Evolutionary conservation across 352 stramenopile genomes (phyloP), one percentile per base, ranked within the genome.

Genomic region (Pythium dissotocum): DNA sequence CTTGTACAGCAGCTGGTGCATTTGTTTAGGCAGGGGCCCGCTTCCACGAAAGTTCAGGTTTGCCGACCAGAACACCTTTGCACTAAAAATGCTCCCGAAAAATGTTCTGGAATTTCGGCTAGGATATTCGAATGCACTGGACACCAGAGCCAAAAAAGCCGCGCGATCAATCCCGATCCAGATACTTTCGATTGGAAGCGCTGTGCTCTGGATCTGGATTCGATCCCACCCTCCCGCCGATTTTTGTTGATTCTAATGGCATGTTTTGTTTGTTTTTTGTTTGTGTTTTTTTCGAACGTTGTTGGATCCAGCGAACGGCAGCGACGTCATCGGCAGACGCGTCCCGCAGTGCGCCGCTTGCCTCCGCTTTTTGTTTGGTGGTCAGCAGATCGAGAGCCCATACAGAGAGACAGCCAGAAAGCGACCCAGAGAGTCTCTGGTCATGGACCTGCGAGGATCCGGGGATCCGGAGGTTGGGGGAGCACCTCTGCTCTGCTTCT

Each of bases 41-140:
- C 28, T 72, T 72, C 66, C 60, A 55, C 46, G 61, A 72, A 72
- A 58, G 49, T 67, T 67, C 65, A 71, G 42, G 42, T 49, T 49
- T 4, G 10, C 42, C 1, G 46, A 24, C 42, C 42, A 36, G 53
- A 49, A 49, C 53, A 16, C 44, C 24, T 49, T 49, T 49, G 42
- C 42, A 26, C 42, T 28, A 49, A 49, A 49, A 49, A 49, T 49
- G 42, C 14, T 24, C 16, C 42, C 14, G 42, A 49, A 26, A 42
- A 42, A 42, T 42, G 35, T 9, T 1, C 35, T 42, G 35, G 35
- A 42, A 26, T 49, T 49, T 26, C 42, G 14, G 42, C 14, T 26
- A 4, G 42, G 18, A 49, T 49, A 6, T 49, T 49, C 42, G 42
- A 49, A 49, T 16, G 5, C 42, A 49, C 42, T 49, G 42, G 42